phyloP scores from a whole-genome alignment of 2,329 filamentous ascomycete genomes.

The Penicillium sp. region DNA sequence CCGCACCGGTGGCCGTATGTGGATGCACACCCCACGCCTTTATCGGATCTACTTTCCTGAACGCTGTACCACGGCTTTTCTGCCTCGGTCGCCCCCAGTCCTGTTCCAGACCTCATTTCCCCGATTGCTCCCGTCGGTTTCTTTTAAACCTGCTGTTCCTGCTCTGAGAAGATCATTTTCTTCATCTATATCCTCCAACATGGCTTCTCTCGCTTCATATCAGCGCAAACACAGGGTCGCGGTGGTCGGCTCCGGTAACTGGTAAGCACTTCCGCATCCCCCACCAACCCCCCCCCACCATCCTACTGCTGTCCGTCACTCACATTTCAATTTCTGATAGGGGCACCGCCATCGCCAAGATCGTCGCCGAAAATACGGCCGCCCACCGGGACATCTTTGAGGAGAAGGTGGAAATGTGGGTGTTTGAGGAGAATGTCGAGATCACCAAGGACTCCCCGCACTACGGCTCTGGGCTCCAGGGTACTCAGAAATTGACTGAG shows the following conservation, averaged over 20 bases:
- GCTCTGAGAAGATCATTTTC: slow-evolving; percentile 20
- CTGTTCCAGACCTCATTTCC: slow-evolving; percentile 20
- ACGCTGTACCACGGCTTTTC: slow-evolving; percentile 17
- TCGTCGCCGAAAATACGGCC: slow-evolving; percentile 85
- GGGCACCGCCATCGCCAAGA: slow-evolving; percentile 97
- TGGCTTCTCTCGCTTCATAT: slow-evolving; percentile 31
- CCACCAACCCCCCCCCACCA: background rate
- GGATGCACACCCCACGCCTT: slow-evolving; percentile 17
- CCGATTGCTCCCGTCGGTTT: slow-evolving; percentile 18
- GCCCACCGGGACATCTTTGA: slow-evolving; percentile 78
- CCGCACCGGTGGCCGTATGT: slow-evolving; percentile 1
- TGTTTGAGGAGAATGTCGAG: slow-evolving; percentile 85
- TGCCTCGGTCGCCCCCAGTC: slow-evolving; percentile 30
- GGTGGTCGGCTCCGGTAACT: slow-evolving; percentile 93
- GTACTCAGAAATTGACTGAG: slow-evolving; percentile 78
- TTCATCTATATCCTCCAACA: slow-evolving; percentile 23
- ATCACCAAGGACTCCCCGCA: slow-evolving; percentile 67
- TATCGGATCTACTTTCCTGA: slow-evolving; percentile 24
- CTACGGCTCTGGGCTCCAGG: slow-evolving; percentile 66
- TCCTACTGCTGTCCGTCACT: background rate
- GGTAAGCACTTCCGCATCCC: slow-evolving; percentile 51
- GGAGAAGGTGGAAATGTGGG: slow-evolving; percentile 94
- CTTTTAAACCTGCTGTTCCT: slow-evolving; percentile 16
- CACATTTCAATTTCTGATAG: slow-evolving; percentile 63
- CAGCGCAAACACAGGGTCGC: slow-evolving; percentile 50